Evolutionary conservation across 2,329 filamentous ascomycete genomes (phyloP).

Genomic region (Botryotinia convoluta): DNA sequence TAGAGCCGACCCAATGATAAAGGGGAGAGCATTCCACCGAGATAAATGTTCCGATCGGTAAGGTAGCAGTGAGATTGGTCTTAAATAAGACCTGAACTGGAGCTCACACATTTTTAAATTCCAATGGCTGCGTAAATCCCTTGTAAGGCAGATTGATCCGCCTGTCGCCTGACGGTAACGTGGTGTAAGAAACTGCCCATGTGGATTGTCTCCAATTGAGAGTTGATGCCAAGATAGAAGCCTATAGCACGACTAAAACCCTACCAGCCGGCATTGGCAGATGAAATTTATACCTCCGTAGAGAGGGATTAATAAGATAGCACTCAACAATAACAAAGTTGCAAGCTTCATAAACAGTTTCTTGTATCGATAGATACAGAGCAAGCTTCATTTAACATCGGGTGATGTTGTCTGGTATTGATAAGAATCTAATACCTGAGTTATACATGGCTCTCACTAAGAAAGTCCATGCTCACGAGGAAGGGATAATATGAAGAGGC

Average conservation of each 20-base stretch:
- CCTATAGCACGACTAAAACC: neutral
- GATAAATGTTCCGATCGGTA: neutral
- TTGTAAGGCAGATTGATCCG: neutral
- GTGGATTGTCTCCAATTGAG: neutral
- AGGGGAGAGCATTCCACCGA: neutral
- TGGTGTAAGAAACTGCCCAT: neutral
- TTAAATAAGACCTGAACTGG: neutral
- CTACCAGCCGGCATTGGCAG: neutral
- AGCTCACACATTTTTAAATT: neutral
- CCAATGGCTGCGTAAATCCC: neutral
- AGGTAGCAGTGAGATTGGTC: neutral
- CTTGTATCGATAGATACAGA: neutral
- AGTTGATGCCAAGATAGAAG: neutral
- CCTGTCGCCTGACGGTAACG: neutral
- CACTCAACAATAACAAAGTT: neutral
- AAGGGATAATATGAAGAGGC: neutral
- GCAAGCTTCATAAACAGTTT: neutral
- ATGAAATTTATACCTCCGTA: neutral
- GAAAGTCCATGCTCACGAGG: neutral
- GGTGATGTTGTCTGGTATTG: neutral
- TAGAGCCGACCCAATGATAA: neutral
- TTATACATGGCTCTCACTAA: neutral
- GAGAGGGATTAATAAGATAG: neutral
- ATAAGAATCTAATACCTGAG: neutral
- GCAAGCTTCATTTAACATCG: neutral